Evolutionary conservation across 129 eudicot genomes (phyloP).

Genomic region (carrot (Daucus carota)): DNA sequence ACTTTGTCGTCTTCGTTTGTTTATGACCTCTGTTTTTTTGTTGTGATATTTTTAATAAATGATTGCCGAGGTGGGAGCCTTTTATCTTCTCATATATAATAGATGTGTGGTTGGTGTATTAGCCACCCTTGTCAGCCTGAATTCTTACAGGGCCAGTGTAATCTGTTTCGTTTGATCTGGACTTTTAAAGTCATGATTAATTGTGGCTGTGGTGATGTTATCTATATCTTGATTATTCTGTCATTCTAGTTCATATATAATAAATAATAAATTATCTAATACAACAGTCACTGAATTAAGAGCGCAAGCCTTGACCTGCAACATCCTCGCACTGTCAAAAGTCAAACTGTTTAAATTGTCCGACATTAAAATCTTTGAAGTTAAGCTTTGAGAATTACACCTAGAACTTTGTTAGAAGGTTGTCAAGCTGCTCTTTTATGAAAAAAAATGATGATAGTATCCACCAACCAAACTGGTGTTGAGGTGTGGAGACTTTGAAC

Average conservation of each 20-base stretch:
- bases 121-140: not conserved
- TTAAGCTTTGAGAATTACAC: too few relatives aligned
- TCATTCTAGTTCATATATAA: too few relatives aligned
- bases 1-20: not conserved
- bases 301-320: not conserved
- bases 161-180: not conserved
- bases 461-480: too few relatives aligned
- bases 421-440: too few relatives aligned
- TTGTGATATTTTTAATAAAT: not conserved
- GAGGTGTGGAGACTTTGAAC: too few relatives aligned
- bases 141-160: not conserved
- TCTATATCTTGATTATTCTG: not conserved
- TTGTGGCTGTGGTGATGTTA: not conserved
- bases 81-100: not conserved
- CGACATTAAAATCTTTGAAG: too few relatives aligned
- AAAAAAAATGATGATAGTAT: too few relatives aligned
- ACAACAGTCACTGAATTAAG: too few relatives aligned
- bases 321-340: not conserved
- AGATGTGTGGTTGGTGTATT: not conserved
- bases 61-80: not conserved
- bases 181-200: not conserved
- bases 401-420: too few relatives aligned
- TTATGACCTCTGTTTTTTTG: not conserved
- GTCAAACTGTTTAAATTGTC: not conserved
- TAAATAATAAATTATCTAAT: not conserved